Evolutionary conservation across 1,284 basidiomycete genomes (phyloP), one percentile per base, ranked within the genome.

Genomic region (Mycena citricolor): DNA sequence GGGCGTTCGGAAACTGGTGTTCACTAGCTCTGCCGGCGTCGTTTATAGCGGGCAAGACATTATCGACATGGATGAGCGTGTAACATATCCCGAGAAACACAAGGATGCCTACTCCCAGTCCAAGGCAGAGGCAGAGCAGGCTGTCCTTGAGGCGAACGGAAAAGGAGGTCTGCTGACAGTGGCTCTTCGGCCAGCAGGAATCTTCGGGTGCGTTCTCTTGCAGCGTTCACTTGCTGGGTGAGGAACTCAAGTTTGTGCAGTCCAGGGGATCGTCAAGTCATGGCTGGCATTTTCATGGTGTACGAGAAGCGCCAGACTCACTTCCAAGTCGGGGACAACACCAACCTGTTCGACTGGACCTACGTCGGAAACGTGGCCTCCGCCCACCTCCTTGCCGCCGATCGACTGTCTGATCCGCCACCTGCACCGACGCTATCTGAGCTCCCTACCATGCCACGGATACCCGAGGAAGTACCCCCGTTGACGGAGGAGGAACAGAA

Each of bases 291-390:
- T 34, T 84, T 86, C 65, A 71, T 86, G 50, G 92, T 89, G 6
- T 86, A 94, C 62, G 77, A 88, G 57, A 79, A 81, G 42, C 80
- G 82, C 17, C 90, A 95, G 66, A 93, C 93, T 2, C 83, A 90
- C 54, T 90, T 92, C 73, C 95, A 98, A 68, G 85, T 99, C 50
- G 97, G 97, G 34, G 75, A 87, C 66, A 98, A 98, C 70, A 80
- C 76, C 50, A 99, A 99, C 65, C 70, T 98, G 8, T 95, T 94
- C 58, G 97, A 99, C 68, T 97, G 91, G 84, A 98, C 95, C 1
- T 98, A 97, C 60, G 93, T 99, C 52, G 91, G 84, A 52, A 99
- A 99, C 64, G 87, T 97, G 50, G 94, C 94, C 0, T 82, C 90
- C 59, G 95, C 95, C 2, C 97, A 99, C 62, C 69, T 99, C 7